Conservation (phyloP, 2,329 filamentous ascomycete genomes). For the Paecilomyces sp. region DNA sequence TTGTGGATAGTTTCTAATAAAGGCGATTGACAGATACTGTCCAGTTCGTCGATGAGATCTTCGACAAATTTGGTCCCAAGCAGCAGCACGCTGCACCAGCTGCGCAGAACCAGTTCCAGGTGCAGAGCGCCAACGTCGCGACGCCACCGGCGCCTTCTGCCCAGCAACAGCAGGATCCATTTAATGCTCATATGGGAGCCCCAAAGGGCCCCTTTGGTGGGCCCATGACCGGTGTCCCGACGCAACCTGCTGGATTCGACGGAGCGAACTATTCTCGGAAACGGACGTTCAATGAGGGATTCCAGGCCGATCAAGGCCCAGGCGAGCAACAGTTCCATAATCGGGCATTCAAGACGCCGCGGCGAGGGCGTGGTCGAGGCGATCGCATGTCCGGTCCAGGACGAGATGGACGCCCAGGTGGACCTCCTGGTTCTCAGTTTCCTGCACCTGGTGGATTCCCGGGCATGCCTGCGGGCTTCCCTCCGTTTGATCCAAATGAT, state of each 20-base stretch:
- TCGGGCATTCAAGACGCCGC: slow-evolving; percentile 41
- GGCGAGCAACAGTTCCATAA: slow-evolving; percentile 38
- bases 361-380: slow-evolving; percentile 37
- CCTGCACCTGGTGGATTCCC: slow-evolving; percentile 25
- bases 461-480: slow-evolving; percentile 39
- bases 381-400: slow-evolving; percentile 24
- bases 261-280: slow-evolving; percentile 38
- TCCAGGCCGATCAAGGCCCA: slow-evolving; percentile 37
- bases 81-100: slow-evolving; percentile 25
- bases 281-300: slow-evolving; percentile 46
- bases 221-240: slow-evolving; percentile 11
- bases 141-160: slow-evolving; percentile 11
- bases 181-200: slow-evolving; percentile 16
- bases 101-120: slow-evolving; percentile 12
- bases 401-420: slow-evolving; percentile 18
- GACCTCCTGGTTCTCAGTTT: slow-evolving; percentile 18
- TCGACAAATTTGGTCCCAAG: slow-evolving; percentile 44
- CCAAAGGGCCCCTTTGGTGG: slow-evolving; percentile 13
- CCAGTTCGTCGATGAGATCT: slow-evolving; percentile 51
- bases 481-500: slow-evolving; percentile 48
- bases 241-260: slow-evolving; percentile 14
- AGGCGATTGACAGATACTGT: slow-evolving; percentile 37
- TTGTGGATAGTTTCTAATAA: background rate
- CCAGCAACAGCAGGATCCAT: slow-evolving; percentile 13
- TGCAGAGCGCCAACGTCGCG: slow-evolving; percentile 1